Percentiles rank a stretch among this genome's conserved stretches.
These are phyloP conservation scores for Ceratocystis papillata DNA, from an alignment of 2,329 filamentous ascomycete species.

Conservation along the genomic window DNA sequence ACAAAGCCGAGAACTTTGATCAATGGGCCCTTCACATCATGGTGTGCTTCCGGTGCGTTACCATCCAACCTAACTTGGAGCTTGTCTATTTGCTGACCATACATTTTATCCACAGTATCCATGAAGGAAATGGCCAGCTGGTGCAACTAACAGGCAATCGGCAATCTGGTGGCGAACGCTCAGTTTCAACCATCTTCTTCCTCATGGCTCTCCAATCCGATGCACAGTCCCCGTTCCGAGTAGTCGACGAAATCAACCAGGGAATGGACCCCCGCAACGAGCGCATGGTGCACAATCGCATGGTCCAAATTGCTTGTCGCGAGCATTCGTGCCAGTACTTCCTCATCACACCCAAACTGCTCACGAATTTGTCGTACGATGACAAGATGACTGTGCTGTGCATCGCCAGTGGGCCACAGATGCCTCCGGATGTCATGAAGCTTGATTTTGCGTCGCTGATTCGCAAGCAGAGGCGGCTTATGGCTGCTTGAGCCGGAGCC, in stretches of 20 bases:
- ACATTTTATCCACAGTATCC: slow-evolving; percentile 17
- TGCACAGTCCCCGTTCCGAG: slow-evolving; percentile 87
- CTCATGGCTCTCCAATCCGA: slow-evolving; percentile 95
- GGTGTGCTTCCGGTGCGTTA: slow-evolving; percentile 76
- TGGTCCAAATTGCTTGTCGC: slow-evolving; percentile 93
- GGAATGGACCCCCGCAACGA: slow-evolving; percentile 99
- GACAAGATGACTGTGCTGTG: slow-evolving; percentile 85
- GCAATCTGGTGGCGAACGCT: slow-evolving; percentile 90
- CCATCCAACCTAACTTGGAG: slow-evolving; percentile 10
- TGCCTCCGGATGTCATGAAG: slow-evolving; percentile 45
- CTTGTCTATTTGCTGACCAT: slow-evolving; percentile 14
- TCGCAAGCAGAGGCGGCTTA: slow-evolving; percentile 35
- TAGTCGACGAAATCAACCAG: slow-evolving; percentile 99
- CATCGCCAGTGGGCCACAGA: slow-evolving; percentile 77
- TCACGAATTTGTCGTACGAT: slow-evolving; percentile 76
- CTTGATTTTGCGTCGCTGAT: slow-evolving; percentile 42
- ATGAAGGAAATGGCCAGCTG: slow-evolving; percentile 24
- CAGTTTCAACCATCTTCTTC: slow-evolving; percentile 96
- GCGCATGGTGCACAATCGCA: slow-evolving; percentile 92
- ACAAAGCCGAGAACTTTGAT: slow-evolving; percentile 89
- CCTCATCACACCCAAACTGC: slow-evolving; percentile 90
- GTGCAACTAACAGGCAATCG: slow-evolving; percentile 67
- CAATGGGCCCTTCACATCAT: slow-evolving; percentile 88
- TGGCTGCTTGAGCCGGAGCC: slow-evolving; percentile 29
- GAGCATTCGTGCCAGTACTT: slow-evolving; percentile 81